Conservation (phyloP, 2,329 filamentous ascomycete genomes). For the Cytospora piceae region DNA sequence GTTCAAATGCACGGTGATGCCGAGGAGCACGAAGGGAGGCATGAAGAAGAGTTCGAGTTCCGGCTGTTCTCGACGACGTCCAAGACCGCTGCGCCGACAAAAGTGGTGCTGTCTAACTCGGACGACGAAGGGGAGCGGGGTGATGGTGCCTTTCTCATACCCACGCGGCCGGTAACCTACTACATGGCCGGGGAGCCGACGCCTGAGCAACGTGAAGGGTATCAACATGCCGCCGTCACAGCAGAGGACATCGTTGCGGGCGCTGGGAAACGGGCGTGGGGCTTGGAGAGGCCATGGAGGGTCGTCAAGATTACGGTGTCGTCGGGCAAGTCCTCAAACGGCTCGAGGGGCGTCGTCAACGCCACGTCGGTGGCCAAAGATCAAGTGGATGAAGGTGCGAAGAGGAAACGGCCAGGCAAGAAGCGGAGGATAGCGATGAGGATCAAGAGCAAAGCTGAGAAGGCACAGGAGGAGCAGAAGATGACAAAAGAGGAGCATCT, state of each 20-base stretch:
- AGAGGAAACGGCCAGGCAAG: constrained; percentile 58
- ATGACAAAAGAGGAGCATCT: constrained; percentile 59
- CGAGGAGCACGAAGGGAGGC: constrained; percentile 34
- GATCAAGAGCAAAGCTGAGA: constrained; percentile 47
- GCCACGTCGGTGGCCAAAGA: constrained; percentile 19
- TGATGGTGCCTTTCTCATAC: constrained; percentile 45
- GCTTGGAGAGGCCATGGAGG: constrained; percentile 64
- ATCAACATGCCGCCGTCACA: constrained; percentile 52
- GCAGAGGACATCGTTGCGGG: constrained; percentile 54
- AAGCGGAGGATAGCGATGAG: constrained; percentile 59
- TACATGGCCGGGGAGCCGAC: constrained; percentile 52
- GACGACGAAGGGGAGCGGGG: constrained; percentile 43
- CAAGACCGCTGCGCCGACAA: constrained; percentile 40
- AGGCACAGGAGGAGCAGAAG: constrained; percentile 44
- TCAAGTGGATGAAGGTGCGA: constrained; percentile 36
- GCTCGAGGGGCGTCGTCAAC: background rate
- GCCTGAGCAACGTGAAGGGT: constrained; percentile 43
- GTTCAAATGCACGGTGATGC: background rate
- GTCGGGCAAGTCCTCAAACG: constrained; percentile 31
- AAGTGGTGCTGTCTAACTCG: constrained; percentile 51
- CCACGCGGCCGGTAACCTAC: constrained; percentile 49
- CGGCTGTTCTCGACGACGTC: constrained; percentile 57
- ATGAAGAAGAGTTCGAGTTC: constrained; percentile 56
- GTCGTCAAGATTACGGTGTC: constrained; percentile 50
- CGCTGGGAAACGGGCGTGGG: constrained; percentile 55